These are phyloP conservation scores for Bromus sterilis DNA, from an alignment of 176 grass and related monocot species.

Conservation along the genomic window DNA sequence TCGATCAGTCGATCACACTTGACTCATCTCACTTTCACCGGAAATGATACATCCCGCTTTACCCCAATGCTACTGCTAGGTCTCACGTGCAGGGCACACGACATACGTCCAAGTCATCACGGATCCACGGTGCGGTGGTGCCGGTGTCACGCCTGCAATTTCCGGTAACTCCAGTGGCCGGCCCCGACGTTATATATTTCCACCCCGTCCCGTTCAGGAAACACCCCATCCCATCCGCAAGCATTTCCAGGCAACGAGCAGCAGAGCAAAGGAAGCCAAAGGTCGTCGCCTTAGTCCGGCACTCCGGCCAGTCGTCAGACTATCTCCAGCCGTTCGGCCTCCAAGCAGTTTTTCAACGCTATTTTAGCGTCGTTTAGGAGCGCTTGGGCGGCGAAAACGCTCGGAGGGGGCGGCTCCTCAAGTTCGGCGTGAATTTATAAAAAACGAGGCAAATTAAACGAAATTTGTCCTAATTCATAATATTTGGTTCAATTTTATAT, in stretches of 20 bases:
- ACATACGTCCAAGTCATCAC: background rate
- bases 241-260: background rate
- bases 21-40: background rate
- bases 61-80: background rate
- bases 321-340: too few relatives aligned
- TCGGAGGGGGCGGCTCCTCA: too few relatives aligned
- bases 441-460: too few relatives aligned
- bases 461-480: too few relatives aligned
- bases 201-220: background rate
- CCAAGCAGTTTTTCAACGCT: too few relatives aligned
- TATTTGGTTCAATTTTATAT: too few relatives aligned
- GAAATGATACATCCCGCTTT: background rate
- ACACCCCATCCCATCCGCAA: background rate
- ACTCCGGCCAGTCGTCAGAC: too few relatives aligned
- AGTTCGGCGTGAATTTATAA: too few relatives aligned
- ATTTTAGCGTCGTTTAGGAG: too few relatives aligned
- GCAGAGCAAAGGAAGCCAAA: background rate
- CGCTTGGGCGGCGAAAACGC: too few relatives aligned
- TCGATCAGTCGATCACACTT: background rate
- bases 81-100: background rate
- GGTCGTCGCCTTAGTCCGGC: background rate
- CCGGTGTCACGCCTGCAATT: background rate
- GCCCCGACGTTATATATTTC: slow-evolving; percentile 8
- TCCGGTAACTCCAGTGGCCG: background rate
- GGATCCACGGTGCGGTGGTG: too few relatives aligned